Evolutionary conservation across 306 rosid genomes (phyloP), one percentile per base, ranked within the genome.

Genomic region (Citrullus colocynthis): DNA sequence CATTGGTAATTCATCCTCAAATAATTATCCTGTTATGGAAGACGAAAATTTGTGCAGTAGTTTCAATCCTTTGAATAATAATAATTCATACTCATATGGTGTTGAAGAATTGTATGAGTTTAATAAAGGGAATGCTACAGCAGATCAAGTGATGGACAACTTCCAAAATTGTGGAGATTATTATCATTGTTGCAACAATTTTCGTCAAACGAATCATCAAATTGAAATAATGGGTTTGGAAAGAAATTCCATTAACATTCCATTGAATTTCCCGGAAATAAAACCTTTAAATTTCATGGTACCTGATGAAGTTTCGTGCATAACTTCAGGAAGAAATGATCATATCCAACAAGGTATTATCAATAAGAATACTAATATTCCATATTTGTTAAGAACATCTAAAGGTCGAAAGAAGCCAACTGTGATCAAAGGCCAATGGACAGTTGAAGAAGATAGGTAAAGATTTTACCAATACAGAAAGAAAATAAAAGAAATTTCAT

Each of bases 401-500:
- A 95, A 91, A 71, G 86, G 78, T 55, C 78, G 82, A 61, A 95
- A 85, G 80, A 95, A 87, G 78, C 61, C 86, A 57, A 88, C 76
- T 63, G 79, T 85, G 21, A 89, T 95, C 80, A 95, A 95, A 85
- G 99, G 99, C 0, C 99, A 92, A 44, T 95, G 99, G 99, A 89
- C 93, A 4, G 79, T 76, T 63, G 93, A 92, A 62, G 99, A 92
- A 88, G 97, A 95, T 84, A 88, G 97, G 97, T 95, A 48, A 12
- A 3, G 3, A 48, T 48, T 48, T 48, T 48, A 48, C 0, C 3
- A 48, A 3, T 30, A 13, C 16, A 14, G 14, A 24, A 11, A 6
- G 3, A 30, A 24, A 48, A 48, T 0, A 13, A 48, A 48, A 48
- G 17, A 52, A 52, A 52, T 52, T 17, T 52, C 57, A 16, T 16